phyloP scores from a whole-genome alignment of 768 basidiomycete genomes.

The Lactifluus pinguis region DNA sequence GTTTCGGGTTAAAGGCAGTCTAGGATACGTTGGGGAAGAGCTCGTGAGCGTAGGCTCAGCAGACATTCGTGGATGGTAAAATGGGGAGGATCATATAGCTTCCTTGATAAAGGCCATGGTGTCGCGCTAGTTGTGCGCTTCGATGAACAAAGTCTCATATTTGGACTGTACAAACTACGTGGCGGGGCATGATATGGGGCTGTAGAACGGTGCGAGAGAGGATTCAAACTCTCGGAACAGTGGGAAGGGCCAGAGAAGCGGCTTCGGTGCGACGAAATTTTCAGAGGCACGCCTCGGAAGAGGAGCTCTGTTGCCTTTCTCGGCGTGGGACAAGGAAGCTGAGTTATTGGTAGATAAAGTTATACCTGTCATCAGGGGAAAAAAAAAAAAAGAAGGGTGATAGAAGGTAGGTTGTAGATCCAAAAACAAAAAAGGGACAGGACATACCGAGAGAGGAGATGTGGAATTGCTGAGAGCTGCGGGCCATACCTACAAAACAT shows the following conservation, averaged over 20 bases:
- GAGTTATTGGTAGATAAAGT: constrained; percentile 20
- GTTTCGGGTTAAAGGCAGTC: background rate
- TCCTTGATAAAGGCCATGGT: background rate
- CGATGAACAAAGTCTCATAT: constrained; percentile 1
- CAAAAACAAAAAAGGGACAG: background rate
- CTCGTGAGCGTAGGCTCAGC: background rate
- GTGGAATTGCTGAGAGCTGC: constrained; percentile 89
- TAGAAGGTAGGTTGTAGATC: background rate
- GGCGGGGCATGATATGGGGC: background rate
- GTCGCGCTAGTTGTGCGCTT: background rate
- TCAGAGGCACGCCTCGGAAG: background rate
- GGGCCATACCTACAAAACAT: constrained; percentile 62
- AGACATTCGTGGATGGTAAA: background rate
- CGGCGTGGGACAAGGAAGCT: background rate
- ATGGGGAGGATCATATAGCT: background rate
- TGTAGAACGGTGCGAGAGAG: background rate
- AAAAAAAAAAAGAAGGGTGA: background rate
- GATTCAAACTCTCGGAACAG: background rate
- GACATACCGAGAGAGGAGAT: constrained; percentile 72
- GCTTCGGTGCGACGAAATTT: background rate
- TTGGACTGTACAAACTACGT: constrained; percentile 4
- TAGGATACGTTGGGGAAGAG: background rate
- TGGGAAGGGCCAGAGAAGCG: background rate
- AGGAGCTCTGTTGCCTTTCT: background rate
- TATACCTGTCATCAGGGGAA: constrained; percentile 28